Conservation (phyloP, 2,329 filamentous ascomycete genomes). For the Zasmidium angulare region DNA sequence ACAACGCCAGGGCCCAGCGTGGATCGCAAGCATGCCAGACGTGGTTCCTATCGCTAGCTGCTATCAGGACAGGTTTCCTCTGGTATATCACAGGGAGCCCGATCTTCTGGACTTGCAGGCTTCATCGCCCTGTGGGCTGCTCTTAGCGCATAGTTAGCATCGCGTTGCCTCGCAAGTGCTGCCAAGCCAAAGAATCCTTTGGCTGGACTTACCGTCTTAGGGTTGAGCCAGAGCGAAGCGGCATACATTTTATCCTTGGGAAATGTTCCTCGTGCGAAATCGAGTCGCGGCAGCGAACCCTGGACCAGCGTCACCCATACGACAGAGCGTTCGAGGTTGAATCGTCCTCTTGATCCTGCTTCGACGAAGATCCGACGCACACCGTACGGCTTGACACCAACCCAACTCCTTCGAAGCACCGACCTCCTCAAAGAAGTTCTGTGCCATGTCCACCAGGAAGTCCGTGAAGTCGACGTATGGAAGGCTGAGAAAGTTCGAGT, state of each 20-base stretch:
- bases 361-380: constrained; percentile 1
- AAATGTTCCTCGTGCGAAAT: not conserved
- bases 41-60: too few relatives aligned
- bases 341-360: constrained; percentile 8
- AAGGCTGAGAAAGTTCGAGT: constrained; percentile 7
- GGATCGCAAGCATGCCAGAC: too few relatives aligned
- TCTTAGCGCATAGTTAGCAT: too few relatives aligned
- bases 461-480: constrained; percentile 10
- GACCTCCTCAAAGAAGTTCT: constrained; percentile 14
- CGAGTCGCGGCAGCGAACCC: constrained; percentile 4
- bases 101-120: too few relatives aligned
- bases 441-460: constrained; percentile 10
- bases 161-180: too few relatives aligned
- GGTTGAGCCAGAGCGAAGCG: too few relatives aligned
- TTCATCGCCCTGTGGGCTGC: too few relatives aligned
- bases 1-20: too few relatives aligned
- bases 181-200: too few relatives aligned
- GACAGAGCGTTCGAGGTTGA: constrained; percentile 13
- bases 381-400: constrained; percentile 11
- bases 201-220: too few relatives aligned
- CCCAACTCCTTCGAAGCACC: constrained; percentile 12
- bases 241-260: not conserved
- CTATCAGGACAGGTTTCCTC: too few relatives aligned
- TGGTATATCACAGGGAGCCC: too few relatives aligned
- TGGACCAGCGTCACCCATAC: constrained; percentile 12